phyloP scores from a whole-genome alignment of 768 basidiomycete genomes.

The Coprinellus aureogranulatus region DNA sequence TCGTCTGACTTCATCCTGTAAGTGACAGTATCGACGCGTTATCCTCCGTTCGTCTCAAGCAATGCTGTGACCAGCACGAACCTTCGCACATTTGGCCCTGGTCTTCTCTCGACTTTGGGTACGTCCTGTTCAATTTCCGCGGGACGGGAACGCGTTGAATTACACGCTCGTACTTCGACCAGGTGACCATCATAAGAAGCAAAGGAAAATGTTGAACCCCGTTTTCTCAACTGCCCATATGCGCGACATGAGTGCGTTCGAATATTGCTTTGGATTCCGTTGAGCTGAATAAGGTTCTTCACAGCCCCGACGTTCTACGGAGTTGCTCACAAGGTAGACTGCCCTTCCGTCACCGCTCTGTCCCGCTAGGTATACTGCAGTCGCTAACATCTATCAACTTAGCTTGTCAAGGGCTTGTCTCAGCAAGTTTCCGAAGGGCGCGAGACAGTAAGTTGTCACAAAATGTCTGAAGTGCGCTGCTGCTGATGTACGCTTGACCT shows the following conservation, averaged over 20 bases:
- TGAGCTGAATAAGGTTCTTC: background rate
- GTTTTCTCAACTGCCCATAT: constrained; percentile 36
- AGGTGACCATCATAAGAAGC: constrained; percentile 43
- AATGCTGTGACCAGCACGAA: constrained; percentile 6
- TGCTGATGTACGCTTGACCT: background rate
- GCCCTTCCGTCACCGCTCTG: no score
- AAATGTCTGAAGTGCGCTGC: constrained; percentile 19
- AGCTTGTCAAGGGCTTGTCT: no score
- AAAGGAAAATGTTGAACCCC: constrained; percentile 38
- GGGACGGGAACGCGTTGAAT: no score
- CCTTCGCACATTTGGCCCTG: constrained; percentile 4
- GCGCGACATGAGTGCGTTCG: constrained; percentile 32
- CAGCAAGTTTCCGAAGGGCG: no score
- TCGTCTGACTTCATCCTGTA: constrained; percentile 8
- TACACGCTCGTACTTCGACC: no score
- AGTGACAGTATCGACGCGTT: constrained; percentile 13
- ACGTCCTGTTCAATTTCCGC: background rate
- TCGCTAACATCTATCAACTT: no score
- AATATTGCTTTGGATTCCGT: background rate
- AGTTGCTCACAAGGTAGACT: background rate
- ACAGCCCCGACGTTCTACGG: constrained; percentile 20
- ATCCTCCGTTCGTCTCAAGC: constrained; percentile 13
- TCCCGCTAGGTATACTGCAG: no score
- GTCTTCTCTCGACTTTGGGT: constrained; percentile 12
- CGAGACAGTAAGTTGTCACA: background rate